Evolutionary conservation across 2,329 filamentous ascomycete genomes (phyloP).

Genomic region (Fusarium goolgardi): DNA sequence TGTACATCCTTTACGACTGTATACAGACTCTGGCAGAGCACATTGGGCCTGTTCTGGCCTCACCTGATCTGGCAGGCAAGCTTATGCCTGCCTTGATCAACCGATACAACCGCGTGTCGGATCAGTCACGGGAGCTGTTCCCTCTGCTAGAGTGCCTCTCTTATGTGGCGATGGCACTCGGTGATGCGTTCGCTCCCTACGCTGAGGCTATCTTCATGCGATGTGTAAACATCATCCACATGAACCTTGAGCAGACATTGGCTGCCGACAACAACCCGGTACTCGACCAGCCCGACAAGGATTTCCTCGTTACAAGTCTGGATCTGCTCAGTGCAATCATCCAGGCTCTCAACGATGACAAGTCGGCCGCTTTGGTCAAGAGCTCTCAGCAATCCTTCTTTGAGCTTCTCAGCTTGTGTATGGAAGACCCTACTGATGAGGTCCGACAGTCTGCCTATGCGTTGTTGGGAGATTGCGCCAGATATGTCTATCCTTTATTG

Average conservation of each 20-base stretch:
- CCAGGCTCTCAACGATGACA: slow-evolving; percentile 81
- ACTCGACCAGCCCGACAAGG: slow-evolving; percentile 88
- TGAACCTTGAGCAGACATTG: slow-evolving; percentile 85
- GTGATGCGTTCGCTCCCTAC: slow-evolving; percentile 84
- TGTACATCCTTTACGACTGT: slow-evolving; percentile 98
- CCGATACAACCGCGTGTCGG: slow-evolving; percentile 86
- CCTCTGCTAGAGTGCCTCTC: slow-evolving; percentile 96
- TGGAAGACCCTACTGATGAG: slow-evolving; percentile 91
- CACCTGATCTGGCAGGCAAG: slow-evolving; percentile 81
- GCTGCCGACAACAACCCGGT: slow-evolving; percentile 74
- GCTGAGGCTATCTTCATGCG: slow-evolving; percentile 86
- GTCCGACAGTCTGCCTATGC: slow-evolving; percentile 97
- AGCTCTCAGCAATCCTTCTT: slow-evolving; percentile 86
- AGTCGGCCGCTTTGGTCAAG: slow-evolving; percentile 80
- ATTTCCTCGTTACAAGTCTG: slow-evolving; percentile 94
- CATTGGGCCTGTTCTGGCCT: slow-evolving; percentile 83
- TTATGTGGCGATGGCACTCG: slow-evolving; percentile 89
- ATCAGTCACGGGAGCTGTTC: slow-evolving; percentile 93
- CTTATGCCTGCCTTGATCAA: slow-evolving; percentile 94
- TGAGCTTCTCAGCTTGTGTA: slow-evolving; percentile 88
- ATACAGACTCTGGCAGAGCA: slow-evolving; percentile 96
- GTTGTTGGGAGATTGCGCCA: slow-evolving; percentile 91
- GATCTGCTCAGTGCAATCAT: slow-evolving; percentile 94
- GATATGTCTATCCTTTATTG: slow-evolving; percentile 87
- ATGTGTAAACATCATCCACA: slow-evolving; percentile 90